These are phyloP conservation scores for Trametes hirsuta DNA, from an alignment of 1,284 basidiomycete species.

Conservation along the genomic window DNA sequence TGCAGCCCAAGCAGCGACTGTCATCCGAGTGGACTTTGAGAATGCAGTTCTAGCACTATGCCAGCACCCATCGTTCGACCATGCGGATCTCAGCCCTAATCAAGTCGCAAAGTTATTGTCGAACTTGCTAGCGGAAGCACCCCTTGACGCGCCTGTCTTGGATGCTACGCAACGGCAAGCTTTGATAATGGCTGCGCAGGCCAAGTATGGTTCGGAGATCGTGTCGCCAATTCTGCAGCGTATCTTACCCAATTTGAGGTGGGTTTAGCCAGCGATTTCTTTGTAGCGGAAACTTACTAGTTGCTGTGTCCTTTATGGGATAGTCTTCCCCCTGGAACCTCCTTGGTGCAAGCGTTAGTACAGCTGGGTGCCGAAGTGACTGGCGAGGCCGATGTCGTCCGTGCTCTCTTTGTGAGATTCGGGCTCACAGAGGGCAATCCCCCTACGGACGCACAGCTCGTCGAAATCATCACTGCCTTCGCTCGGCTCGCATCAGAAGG, in stretches of 20 bases:
- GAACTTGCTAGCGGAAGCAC: slow-evolving; percentile 74
- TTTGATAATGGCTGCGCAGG: slow-evolving; percentile 71
- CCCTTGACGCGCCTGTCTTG: slow-evolving; percentile 65
- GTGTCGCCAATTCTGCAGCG: slow-evolving; percentile 56
- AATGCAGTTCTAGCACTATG: slow-evolving; percentile 72
- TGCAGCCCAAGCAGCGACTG: slow-evolving; percentile 62
- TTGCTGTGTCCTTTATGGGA: neutral
- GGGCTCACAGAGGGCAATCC: slow-evolving; percentile 69
- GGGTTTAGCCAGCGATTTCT: slow-evolving; percentile 20
- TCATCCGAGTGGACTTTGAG: slow-evolving; percentile 78
- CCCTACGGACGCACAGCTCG: slow-evolving; percentile 68
- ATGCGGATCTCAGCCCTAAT: slow-evolving; percentile 73
- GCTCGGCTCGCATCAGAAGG: slow-evolving; percentile 74
- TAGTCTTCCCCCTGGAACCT: slow-evolving; percentile 67
- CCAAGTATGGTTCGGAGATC: slow-evolving; percentile 70
- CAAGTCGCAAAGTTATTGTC: slow-evolving; percentile 80
- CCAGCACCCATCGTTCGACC: slow-evolving; percentile 78
- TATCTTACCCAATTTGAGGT: slow-evolving; percentile 70
- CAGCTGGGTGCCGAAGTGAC: slow-evolving; percentile 80
- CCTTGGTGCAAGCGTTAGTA: slow-evolving; percentile 72
- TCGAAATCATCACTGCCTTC: slow-evolving; percentile 70
- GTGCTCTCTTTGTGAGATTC: slow-evolving; percentile 71
- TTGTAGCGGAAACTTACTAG: neutral
- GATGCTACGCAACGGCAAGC: slow-evolving; percentile 73
- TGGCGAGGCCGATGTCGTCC: slow-evolving; percentile 68